phyloP scores from a whole-genome alignment of 208 protist genomes.

The Endotrypanum monterogeii region DNA sequence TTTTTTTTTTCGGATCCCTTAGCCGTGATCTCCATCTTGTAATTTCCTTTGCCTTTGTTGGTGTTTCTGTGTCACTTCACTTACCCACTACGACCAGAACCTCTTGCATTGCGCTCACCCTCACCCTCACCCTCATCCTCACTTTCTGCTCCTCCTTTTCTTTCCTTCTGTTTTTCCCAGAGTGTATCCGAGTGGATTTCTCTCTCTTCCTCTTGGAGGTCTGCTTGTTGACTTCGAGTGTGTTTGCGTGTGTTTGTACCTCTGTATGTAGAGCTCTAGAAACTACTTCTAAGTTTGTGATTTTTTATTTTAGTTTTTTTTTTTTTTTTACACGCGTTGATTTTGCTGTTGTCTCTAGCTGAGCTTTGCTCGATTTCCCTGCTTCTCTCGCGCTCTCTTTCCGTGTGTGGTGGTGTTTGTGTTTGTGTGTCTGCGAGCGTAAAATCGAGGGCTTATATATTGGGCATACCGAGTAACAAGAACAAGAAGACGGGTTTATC shows the following conservation, averaged over 20 bases:
- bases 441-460: background rate
- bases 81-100: background rate
- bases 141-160: background rate
- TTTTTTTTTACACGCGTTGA: background rate
- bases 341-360: background rate
- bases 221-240: no score
- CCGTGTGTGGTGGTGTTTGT: background rate
- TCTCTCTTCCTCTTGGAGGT: background rate
- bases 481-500: background rate
- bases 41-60: no score
- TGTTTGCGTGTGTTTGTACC: background rate
- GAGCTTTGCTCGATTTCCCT: background rate
- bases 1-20: background rate
- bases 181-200: background rate
- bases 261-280: no score
- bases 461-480: constrained; percentile 1
- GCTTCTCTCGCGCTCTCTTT: background rate
- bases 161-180: background rate
- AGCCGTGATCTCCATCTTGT: background rate
- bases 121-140: no score
- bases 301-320: no score
- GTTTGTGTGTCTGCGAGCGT: background rate
- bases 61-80: background rate
- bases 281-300: no score
- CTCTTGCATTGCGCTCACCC: no score